Evolutionary conservation across 108 stramenopile species (phyloP).

Genomic region (Stephanodiscus triporus): DNA sequence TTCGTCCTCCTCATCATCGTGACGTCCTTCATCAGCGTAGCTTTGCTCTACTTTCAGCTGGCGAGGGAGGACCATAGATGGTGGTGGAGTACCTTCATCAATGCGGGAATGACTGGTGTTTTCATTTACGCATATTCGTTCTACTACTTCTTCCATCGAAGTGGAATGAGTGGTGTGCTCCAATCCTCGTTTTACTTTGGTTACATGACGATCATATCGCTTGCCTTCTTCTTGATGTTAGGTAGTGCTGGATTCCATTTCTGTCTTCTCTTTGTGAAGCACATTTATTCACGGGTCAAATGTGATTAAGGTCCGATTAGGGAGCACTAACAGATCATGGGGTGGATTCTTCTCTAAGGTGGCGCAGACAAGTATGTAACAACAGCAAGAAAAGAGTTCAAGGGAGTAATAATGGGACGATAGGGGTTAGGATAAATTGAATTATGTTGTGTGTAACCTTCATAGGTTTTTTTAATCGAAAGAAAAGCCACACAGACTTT

Average conservation of each 20-base stretch:
- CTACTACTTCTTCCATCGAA: constrained; percentile 95
- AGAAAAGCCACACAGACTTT: too few relatives aligned
- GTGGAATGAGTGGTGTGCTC: constrained; percentile 93
- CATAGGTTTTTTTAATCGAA: too few relatives aligned
- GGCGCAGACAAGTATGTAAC: neutral
- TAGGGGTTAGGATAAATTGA: too few relatives aligned
- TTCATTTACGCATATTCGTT: constrained; percentile 97
- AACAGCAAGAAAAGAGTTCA: too few relatives aligned
- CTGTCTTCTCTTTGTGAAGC: constrained; percentile 91
- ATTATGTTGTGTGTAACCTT: too few relatives aligned
- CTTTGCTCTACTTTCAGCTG: constrained; percentile 97
- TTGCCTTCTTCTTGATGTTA: constrained; percentile 96
- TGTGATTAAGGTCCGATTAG: constrained; percentile 72
- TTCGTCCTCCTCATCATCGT: constrained; percentile 92
- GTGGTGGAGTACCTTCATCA: constrained; percentile 98
- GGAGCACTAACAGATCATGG: neutral
- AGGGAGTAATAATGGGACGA: too few relatives aligned
- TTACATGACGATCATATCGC: constrained; percentile 95
- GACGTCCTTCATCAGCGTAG: constrained; percentile 93
- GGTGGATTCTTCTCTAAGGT: too few relatives aligned
- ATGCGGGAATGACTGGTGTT: constrained; percentile 94
- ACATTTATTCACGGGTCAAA: constrained; percentile 95
- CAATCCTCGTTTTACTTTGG: constrained; percentile 98
- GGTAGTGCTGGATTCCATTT: constrained; percentile 94
- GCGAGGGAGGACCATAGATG: constrained; percentile 97